Evolutionary conservation across 2,329 filamentous ascomycete genomes (phyloP).

Genomic region (Alternaria tenuissima): DNA sequence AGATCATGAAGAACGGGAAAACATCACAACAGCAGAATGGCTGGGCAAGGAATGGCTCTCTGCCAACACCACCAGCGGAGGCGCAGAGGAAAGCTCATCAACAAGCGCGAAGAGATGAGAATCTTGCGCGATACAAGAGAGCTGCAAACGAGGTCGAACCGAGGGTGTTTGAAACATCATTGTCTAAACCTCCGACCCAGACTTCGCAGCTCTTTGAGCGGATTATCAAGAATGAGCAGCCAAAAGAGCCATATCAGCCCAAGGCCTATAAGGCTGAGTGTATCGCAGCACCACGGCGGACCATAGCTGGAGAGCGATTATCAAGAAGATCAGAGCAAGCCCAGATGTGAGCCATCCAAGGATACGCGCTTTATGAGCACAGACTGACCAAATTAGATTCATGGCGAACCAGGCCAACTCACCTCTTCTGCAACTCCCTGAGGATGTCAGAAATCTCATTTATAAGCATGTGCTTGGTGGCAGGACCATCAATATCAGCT

Average conservation of each 20-base stretch:
- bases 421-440: constrained; percentile 35
- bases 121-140: neutral
- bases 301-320: constrained; percentile 17
- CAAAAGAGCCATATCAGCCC: constrained; percentile 20
- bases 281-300: constrained; percentile 15
- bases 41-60: constrained; percentile 18
- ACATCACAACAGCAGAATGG: constrained; percentile 7
- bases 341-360: constrained; percentile 22
- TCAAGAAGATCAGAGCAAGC: constrained; percentile 21
- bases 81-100: constrained; percentile 17
- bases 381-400: constrained; percentile 27
- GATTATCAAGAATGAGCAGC: constrained; percentile 15
- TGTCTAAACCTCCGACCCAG: constrained; percentile 12
- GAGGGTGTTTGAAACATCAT: neutral
- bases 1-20: constrained; percentile 19
- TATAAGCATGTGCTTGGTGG: constrained; percentile 34
- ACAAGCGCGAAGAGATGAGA: constrained; percentile 10
- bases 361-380: neutral
- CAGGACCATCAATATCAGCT: constrained; percentile 37
- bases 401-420: constrained; percentile 33
- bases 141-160: neutral
- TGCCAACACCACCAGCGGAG: constrained; percentile 35
- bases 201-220: constrained; percentile 17
- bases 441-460: constrained; percentile 31
- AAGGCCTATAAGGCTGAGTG: constrained; percentile 23